Evolutionary conservation across 352 stramenopile species (phyloP).

Genomic region (Globisporangium middletonii): DNA sequence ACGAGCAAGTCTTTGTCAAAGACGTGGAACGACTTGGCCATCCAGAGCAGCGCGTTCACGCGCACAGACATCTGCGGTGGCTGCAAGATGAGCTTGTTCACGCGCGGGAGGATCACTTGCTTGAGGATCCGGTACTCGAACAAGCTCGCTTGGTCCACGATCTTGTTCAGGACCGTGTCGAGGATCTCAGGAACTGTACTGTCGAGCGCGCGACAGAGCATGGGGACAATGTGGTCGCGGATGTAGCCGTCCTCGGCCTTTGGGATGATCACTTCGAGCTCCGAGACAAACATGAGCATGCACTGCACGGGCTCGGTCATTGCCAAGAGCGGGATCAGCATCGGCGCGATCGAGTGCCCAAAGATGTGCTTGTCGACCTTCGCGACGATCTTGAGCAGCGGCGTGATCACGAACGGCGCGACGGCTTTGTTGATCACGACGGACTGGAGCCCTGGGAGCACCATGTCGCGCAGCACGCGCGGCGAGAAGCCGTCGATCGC

Average conservation of each 20-base stretch:
- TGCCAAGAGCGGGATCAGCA: constrained; percentile 74
- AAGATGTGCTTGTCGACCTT: constrained; percentile 87
- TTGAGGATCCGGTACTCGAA: constrained; percentile 89
- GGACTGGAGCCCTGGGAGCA: constrained; percentile 70
- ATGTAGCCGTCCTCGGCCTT: constrained; percentile 87
- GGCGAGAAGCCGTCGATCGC: constrained; percentile 76
- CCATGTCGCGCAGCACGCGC: constrained; percentile 78
- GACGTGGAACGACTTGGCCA: constrained; percentile 85
- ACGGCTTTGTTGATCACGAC: constrained; percentile 84
- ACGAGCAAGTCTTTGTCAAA: constrained; percentile 86
- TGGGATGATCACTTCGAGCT: constrained; percentile 72
- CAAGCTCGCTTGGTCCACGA: constrained; percentile 79
- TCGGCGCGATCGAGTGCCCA: constrained; percentile 60
- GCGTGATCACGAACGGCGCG: constrained; percentile 83
- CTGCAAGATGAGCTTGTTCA: constrained; percentile 84
- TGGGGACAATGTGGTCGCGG: constrained; percentile 84
- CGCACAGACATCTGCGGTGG: constrained; percentile 77
- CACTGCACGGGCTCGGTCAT: constrained; percentile 86
- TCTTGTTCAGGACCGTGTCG: constrained; percentile 86
- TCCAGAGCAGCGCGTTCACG: constrained; percentile 81
- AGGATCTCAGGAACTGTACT: constrained; percentile 82
- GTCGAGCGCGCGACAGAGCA: constrained; percentile 80
- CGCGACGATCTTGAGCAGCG: constrained; percentile 83
- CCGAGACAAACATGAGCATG: constrained; percentile 89
- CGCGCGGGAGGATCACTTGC: constrained; percentile 77